phyloP scores from a whole-genome alignment of 2,329 filamentous ascomycete genomes.

The Aspergillus neotritici region DNA sequence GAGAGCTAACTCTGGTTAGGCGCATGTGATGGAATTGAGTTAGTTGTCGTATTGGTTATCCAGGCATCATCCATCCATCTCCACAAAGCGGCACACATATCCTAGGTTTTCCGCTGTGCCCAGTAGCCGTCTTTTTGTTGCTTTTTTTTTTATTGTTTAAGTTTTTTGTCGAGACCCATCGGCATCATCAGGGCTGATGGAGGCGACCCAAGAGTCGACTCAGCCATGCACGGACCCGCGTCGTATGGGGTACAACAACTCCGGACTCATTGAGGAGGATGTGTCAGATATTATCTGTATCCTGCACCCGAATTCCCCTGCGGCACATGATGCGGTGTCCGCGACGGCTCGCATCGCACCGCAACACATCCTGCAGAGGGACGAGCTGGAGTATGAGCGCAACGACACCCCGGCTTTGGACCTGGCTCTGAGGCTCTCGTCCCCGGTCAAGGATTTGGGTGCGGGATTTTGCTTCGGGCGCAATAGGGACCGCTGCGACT shows the following conservation, averaged over 20 bases:
- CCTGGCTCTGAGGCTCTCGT: slow-evolving; percentile 75
- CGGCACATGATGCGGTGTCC: slow-evolving; percentile 66
- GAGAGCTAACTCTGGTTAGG: slow-evolving; percentile 12
- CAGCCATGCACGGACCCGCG: slow-evolving; percentile 77
- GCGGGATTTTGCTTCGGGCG: slow-evolving; percentile 84
- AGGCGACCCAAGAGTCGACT: slow-evolving; percentile 59
- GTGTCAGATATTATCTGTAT: slow-evolving; percentile 85
- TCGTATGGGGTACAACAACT: slow-evolving; percentile 71
- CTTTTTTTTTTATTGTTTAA: background rate
- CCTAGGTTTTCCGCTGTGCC: slow-evolving; percentile 12
- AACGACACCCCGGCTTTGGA: slow-evolving; percentile 44
- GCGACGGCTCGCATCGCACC: slow-evolving; percentile 48
- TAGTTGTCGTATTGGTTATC: slow-evolving; percentile 23
- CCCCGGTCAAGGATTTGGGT: slow-evolving; percentile 59
- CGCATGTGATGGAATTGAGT: slow-evolving; percentile 16
- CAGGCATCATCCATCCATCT: slow-evolving; percentile 12
- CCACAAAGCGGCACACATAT: slow-evolving; percentile 20
- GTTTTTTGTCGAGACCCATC: too few relatives aligned
- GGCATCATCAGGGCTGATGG: slow-evolving; percentile 24
- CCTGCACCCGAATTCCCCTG: slow-evolving; percentile 69
- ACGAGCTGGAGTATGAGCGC: slow-evolving; percentile 38
- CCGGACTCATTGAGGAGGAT: slow-evolving; percentile 75
- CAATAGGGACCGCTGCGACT: slow-evolving; percentile 65
- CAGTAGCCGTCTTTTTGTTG: slow-evolving; percentile 13
- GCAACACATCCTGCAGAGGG: slow-evolving; percentile 56